Base-by-base conservation (phyloP, 176 grass and related monocot species). In the Eragrostis nindensis region DNA sequence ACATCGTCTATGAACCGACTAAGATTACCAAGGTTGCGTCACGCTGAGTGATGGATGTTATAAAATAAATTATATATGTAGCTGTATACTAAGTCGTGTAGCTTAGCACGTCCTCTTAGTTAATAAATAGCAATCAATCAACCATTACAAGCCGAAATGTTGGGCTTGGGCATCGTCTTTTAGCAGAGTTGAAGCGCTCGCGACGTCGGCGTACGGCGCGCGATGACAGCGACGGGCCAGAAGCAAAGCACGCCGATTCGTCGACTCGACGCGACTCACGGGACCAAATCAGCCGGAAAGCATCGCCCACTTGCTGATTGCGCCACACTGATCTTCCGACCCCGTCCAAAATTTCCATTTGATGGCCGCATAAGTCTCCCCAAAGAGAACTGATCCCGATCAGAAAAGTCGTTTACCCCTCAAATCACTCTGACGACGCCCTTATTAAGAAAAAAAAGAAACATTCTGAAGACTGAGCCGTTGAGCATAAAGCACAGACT, bases 251-350 rank as follows among this genome's bases (percentile, higher is more conserved):
- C 44, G 11, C 71, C 38, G 71, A 89, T 75, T 84, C 64, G 55
- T 22, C 62, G 57, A 61, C 29, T 1, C 19, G 77, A 6, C 1
- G 41, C 63, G 76, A 21, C 82, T 39, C 17, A 5, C 5, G 27
- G 42, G 82, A 85, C 71, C 82, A 64, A 62, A 89, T 76, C 82
- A 59, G 80, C 26, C 29, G 4, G 59, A 62, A 82, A 52, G 11
- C 2, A 38, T n/a, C n/a, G n/a, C 3, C 38, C 36, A 25, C 65
- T 82, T 11, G 54, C 62, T 68, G 3, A 45, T 25, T 13, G 80
- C 1, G 26, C 57, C 11, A 57, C 55, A 74, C 40, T 44, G 2
- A 4, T 22, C 42, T 16, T 14, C 68, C 21, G 80, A 65, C 80
- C 64, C 57, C 32, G 62, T 77, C 73, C 21, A 32, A 55, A 70